Evolutionary conservation across 768 basidiomycete genomes (phyloP).

Genomic region (Thelephora aurantiotincta): DNA sequence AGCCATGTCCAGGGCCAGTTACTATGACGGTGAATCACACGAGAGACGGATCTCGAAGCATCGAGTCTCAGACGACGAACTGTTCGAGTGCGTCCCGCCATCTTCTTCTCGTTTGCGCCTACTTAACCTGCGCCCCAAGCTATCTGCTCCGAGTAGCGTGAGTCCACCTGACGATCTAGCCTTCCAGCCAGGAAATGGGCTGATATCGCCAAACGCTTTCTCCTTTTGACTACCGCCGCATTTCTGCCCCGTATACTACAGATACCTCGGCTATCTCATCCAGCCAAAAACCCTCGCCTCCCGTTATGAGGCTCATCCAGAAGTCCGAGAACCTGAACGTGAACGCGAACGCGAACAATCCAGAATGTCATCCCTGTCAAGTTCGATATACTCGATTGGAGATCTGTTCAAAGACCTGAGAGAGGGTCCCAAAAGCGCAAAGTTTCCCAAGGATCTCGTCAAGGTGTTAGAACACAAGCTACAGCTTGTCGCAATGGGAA

Average conservation of each 20-base stretch:
- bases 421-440: conserved; percentile 73
- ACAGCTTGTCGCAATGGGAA: conserved; percentile 88
- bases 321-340: conserved; percentile 11
- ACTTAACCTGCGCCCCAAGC: conserved; percentile 22
- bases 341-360: conserved; percentile 20
- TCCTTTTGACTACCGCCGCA: conserved; percentile 5
- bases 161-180: conserved; percentile 18
- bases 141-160: conserved; percentile 79
- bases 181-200: background rate
- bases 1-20: conserved; percentile 56
- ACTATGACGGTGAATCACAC: conserved; percentile 49
- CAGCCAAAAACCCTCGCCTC: conserved; percentile 35
- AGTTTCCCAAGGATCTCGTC: conserved; percentile 87
- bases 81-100: conserved; percentile 54
- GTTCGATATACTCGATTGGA: conserved; percentile 43
- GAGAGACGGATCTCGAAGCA: conserved; percentile 64
- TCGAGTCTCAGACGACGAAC: conserved; percentile 71
- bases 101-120: conserved; percentile 6
- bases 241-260: conserved; percentile 16
- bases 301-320: conserved; percentile 15
- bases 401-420: conserved; percentile 72
- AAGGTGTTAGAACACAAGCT: conserved; percentile 84
- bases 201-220: too few species aligned
- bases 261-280: conserved; percentile 60
- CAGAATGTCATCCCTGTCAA: conserved; percentile 29